phyloP scores from a whole-genome alignment of 2,329 filamentous ascomycete genomes.

The Arthrobotrys sinensis region DNA sequence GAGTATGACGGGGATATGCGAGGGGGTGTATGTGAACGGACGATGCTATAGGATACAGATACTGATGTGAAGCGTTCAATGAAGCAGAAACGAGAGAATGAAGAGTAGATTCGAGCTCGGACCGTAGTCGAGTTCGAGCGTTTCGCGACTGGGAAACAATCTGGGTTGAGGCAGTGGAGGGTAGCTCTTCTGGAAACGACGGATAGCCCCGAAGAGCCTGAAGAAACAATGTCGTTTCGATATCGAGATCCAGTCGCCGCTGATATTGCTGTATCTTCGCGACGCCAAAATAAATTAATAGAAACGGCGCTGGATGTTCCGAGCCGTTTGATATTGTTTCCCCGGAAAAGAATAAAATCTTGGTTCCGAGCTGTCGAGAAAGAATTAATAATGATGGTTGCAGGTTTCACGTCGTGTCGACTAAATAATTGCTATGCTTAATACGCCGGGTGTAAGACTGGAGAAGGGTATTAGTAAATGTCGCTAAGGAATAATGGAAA shows the following conservation, averaged over 20 bases:
- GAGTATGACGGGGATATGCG: constrained; percentile 51
- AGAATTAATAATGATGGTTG: constrained; percentile 40
- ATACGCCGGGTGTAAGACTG: constrained; percentile 39
- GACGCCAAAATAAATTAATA: constrained; percentile 46
- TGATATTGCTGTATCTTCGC: constrained; percentile 24
- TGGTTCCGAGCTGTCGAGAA: constrained; percentile 13
- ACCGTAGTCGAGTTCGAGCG: constrained; percentile 12
- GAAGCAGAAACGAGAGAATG: constrained; percentile 33
- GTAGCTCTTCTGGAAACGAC: constrained; percentile 34
- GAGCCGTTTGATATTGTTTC: constrained; percentile 45
- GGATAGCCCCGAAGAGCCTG: constrained; percentile 16
- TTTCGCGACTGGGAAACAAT: constrained; percentile 45
- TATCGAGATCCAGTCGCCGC: constrained; percentile 40
- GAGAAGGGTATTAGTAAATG: constrained; percentile 43
- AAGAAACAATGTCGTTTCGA: constrained; percentile 25
- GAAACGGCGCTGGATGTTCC: constrained; percentile 38
- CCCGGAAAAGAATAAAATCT: constrained; percentile 15
- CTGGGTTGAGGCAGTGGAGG: constrained; percentile 18
- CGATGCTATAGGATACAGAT: constrained; percentile 34
- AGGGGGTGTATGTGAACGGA: constrained; percentile 27
- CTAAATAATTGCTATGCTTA: constrained; percentile 56
- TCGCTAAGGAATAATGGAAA: constrained; percentile 53
- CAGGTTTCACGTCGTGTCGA: constrained; percentile 55
- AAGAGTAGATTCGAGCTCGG: constrained; percentile 29
- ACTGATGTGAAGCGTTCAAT: constrained; percentile 21